Evolutionary conservation across 2,329 filamentous ascomycete genomes (phyloP).

Genomic region (Penicillium sp.): DNA sequence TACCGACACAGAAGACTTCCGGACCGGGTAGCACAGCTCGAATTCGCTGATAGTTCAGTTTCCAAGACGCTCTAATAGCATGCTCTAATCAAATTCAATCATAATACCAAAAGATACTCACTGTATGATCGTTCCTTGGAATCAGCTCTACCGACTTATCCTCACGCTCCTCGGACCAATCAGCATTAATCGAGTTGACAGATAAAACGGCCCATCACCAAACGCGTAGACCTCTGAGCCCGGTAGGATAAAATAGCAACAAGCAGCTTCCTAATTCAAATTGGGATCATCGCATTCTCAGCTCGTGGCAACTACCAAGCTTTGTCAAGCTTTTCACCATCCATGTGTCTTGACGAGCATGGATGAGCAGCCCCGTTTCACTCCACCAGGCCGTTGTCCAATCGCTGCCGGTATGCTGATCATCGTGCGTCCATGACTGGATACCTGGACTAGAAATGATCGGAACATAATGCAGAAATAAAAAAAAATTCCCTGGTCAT

Average conservation of each 20-base stretch:
- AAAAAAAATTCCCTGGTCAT: background rate
- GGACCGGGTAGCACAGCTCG: too few species aligned
- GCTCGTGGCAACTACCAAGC: background rate
- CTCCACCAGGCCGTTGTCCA: background rate
- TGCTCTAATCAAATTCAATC: too few species aligned
- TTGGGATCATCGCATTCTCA: background rate
- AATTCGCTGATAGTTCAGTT: too few species aligned
- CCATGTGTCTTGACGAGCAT: background rate
- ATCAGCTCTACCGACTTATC: slow-evolving; percentile 28
- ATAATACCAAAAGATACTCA: too few species aligned
- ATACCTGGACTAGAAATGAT: background rate
- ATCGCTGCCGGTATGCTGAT: background rate
- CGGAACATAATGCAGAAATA: background rate
- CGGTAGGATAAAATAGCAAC: background rate
- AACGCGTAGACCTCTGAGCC: background rate
- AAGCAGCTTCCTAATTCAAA: background rate
- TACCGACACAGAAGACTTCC: too few species aligned
- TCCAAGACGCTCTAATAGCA: too few species aligned
- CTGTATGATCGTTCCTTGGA: too few species aligned
- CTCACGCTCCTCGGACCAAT: slow-evolving; percentile 37
- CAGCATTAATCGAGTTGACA: background rate
- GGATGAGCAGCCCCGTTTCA: background rate
- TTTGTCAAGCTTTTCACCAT: slow-evolving; percentile 3
- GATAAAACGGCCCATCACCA: background rate
- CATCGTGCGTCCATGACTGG: slow-evolving; percentile 6